Evolutionary conservation across 208 protist species (phyloP).

Genomic region (Crithidia fasciculata): DNA sequence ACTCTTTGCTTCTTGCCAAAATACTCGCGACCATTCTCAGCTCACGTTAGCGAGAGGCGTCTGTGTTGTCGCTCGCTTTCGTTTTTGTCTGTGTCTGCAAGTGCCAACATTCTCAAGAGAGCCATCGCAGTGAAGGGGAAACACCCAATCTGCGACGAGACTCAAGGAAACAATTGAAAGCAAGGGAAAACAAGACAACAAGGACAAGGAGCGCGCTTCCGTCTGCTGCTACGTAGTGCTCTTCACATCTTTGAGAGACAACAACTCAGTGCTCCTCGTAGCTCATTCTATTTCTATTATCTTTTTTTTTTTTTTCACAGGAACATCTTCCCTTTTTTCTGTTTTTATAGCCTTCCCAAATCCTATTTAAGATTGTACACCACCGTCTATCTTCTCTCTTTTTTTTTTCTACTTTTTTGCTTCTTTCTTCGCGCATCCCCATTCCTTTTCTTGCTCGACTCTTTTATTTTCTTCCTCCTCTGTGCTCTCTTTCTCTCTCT

Average conservation of each 20-base stretch:
- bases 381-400: slow-evolving; percentile 5
- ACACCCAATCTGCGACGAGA: not conserved
- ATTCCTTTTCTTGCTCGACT: slow-evolving; percentile 12
- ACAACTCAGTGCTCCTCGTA: not conserved
- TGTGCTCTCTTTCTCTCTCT: slow-evolving; percentile 1
- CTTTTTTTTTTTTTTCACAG: slow-evolving; percentile 11
- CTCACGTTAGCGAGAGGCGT: no score
- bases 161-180: not conserved
- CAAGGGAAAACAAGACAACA: slow-evolving; percentile 7
- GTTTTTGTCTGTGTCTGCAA: no score
- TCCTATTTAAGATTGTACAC: not conserved
- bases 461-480: slow-evolving; percentile 3
- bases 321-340: not conserved
- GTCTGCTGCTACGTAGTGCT: no score
- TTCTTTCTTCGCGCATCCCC: slow-evolving; percentile 5
- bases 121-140: not conserved
- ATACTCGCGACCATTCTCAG: no score
- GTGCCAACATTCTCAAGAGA: not conserved
- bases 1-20: no score
- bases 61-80: no score
- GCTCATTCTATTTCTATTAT: slow-evolving; percentile 12
- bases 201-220: not conserved
- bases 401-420: slow-evolving; percentile 6
- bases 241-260: no score
- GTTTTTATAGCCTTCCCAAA: not conserved